phyloP scores from a whole-genome alignment of 768 basidiomycete species.

The Amanita rubescens region DNA sequence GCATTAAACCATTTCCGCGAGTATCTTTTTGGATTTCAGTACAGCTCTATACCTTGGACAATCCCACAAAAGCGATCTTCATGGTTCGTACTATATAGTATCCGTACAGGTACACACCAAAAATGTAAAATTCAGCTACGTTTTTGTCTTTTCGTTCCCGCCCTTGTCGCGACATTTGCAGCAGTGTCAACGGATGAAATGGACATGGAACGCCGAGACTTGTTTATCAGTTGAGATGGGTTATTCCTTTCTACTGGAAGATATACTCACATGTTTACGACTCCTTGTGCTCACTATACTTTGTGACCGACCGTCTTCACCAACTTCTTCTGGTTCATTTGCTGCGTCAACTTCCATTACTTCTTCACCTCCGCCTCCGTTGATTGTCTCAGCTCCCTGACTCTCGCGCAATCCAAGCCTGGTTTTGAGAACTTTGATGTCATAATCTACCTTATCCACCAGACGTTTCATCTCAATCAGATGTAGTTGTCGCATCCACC shows the following conservation, averaged over 20 bases:
- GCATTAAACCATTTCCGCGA: slow-evolving; percentile 12
- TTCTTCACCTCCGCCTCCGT: slow-evolving; percentile 31
- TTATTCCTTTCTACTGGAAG: background rate
- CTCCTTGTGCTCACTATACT: slow-evolving; percentile 58
- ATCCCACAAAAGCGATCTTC: background rate
- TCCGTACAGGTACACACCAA: background rate
- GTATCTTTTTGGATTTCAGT: background rate
- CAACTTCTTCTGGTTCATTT: slow-evolving; percentile 29
- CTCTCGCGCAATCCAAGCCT: slow-evolving; percentile 48
- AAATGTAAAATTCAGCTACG: slow-evolving; percentile 28
- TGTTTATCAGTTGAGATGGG: slow-evolving; percentile 3
- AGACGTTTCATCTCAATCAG: slow-evolving; percentile 87
- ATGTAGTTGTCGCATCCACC: slow-evolving; percentile 58
- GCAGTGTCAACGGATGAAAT: slow-evolving; percentile 71
- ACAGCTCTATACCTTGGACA: background rate
- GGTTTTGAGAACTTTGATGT: slow-evolving; percentile 64
- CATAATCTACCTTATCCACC: slow-evolving; percentile 81
- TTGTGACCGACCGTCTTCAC: slow-evolving; percentile 51
- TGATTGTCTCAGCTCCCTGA: slow-evolving; percentile 25
- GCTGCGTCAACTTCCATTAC: slow-evolving; percentile 47
- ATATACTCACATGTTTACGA: slow-evolving; percentile 50
- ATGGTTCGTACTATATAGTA: background rate
- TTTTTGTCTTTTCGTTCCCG: slow-evolving; percentile 53
- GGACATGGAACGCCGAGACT: slow-evolving; percentile 63
- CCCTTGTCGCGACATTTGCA: slow-evolving; percentile 40